Percentiles rank a stretch among this genome's conserved stretches.
phyloP scores from a whole-genome alignment of 805 yeast genomes.

The Myxozyma mucilagina region DNA sequence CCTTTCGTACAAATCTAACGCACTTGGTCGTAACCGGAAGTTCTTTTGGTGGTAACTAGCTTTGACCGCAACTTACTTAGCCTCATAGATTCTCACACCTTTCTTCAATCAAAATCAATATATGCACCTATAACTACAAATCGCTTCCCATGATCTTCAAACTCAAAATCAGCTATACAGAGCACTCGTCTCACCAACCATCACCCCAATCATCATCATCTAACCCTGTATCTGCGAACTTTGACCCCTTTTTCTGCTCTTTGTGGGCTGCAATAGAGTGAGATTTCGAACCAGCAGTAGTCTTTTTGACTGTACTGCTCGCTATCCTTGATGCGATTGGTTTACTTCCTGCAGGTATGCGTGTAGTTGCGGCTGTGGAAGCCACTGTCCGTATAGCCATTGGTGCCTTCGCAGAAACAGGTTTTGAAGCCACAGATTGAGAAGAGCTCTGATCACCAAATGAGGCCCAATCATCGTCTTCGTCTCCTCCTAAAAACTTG shows the following conservation, averaged over 20 bases:
- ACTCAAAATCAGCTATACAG: neutral
- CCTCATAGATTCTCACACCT: neutral
- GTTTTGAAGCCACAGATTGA: constrained; percentile 1
- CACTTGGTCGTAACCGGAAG: no score
- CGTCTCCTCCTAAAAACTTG: constrained; percentile 3
- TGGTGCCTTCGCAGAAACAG: constrained; percentile 1
- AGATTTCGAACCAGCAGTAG: constrained; percentile 10
- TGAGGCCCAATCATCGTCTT: constrained; percentile 23
- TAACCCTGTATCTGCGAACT: constrained; percentile 25
- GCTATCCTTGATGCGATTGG: neutral
- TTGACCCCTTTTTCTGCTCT: constrained; percentile 22
- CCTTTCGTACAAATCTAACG: no score
- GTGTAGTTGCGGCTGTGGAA: constrained; percentile 2
- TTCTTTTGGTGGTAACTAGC: no score
- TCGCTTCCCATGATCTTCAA: neutral
- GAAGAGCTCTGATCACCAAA: constrained; percentile 14
- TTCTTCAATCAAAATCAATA: neutral
- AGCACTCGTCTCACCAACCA: constrained; percentile 15
- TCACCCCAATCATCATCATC: constrained; percentile 40
- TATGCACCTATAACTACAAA: neutral
- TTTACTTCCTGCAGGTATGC: constrained; percentile 1
- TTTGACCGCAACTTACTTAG: no score
- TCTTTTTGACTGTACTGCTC: neutral
- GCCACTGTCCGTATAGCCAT: neutral
- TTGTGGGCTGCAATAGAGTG: constrained; percentile 28